Base-by-base conservation (phyloP, 2,329 filamentous ascomycete genomes). In the Calonectria pseudoreteaudii region DNA sequence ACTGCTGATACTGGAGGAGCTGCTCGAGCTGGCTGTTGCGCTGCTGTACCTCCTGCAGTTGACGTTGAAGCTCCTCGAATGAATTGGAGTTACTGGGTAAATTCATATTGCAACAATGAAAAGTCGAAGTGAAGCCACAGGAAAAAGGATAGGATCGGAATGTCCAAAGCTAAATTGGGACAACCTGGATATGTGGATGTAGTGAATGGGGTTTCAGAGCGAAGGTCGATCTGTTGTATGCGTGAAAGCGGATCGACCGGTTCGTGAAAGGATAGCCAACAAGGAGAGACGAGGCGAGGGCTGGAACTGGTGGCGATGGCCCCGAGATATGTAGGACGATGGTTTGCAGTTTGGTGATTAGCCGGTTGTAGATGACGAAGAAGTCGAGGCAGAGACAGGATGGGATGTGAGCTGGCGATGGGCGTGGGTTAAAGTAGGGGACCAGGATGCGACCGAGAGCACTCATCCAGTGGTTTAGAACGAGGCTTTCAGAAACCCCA, bases 401-500 rank as follows among this genome's bases (percentile, higher is more conserved):
- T 72, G 66, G 66, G 74, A 75, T 68, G 67, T 64, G 65, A 74
- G 66, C 65, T 71, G 74, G 74, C 74, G 74, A 75, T 68, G 70
- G 71, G 74, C 62, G 44, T 58, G 73, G 79, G 77, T 81, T 81
- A 81, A 81, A 80, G 80, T 72, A 56, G 74, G 74, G 71, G 74
- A 73, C 79, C 79, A 70, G 79, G 79, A 80, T 81, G 66, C 71
- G 49, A 56, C 66, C 70, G 73, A 75, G 72, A 77, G 74, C 69
- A 75, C 77, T 68, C 74, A 73, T 69, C 78, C 79, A 81, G 78
- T 81, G 75, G 79, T 77, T 80, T 68, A 74, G 72, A 74, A 78
- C 76, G 79, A 81, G 79, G 79, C 79, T 73, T 80, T 79, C 79
- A 77, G 44, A 76, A 76, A 75, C 74, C 74, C 79, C 79, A 77